Percentiles rank a stretch among this genome's conserved stretches.
Conservation (phyloP, 495 filamentous ascomycete genomes). For the Talaromyces ruber region DNA sequence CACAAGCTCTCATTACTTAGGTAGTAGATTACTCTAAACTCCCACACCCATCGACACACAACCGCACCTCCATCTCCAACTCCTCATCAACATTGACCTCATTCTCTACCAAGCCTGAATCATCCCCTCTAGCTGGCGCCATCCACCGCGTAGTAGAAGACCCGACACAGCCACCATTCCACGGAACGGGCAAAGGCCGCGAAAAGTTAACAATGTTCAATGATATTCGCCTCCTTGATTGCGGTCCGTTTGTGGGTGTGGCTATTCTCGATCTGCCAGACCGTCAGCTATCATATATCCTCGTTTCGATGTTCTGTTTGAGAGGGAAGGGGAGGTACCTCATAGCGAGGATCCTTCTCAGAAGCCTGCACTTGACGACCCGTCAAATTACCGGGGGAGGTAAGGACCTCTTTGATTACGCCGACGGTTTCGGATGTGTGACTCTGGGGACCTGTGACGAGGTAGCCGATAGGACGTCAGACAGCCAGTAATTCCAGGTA, state of each 20-base stretch:
- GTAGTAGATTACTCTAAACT: not conserved
- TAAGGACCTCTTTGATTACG: conserved; percentile 18
- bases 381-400: conserved; percentile 11
- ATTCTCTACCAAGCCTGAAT: not conserved
- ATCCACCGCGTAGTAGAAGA: not conserved
- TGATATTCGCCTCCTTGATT: conserved; percentile 26
- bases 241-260: conserved; percentile 24
- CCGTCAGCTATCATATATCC: not conserved
- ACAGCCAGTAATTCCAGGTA: too few relatives aligned
- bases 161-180: not conserved
- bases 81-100: not conserved
- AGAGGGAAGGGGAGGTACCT: conserved; percentile 10
- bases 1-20: not conserved
- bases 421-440: conserved; percentile 21
- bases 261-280: conserved; percentile 21
- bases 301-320: not conserved
- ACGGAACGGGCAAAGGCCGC: not conserved
- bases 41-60: conserved; percentile 5
- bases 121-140: conserved; percentile 1
- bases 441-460: conserved; percentile 17
- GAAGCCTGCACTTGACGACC: conserved; percentile 19
- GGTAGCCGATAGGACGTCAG: not conserved
- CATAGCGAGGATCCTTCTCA: conserved; percentile 19
- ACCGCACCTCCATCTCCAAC: conserved; percentile 4
- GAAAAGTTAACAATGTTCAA: conserved; percentile 9